Conservation (phyloP, 208 protist genomes). For the Vickermania ingenoplastis region DNA sequence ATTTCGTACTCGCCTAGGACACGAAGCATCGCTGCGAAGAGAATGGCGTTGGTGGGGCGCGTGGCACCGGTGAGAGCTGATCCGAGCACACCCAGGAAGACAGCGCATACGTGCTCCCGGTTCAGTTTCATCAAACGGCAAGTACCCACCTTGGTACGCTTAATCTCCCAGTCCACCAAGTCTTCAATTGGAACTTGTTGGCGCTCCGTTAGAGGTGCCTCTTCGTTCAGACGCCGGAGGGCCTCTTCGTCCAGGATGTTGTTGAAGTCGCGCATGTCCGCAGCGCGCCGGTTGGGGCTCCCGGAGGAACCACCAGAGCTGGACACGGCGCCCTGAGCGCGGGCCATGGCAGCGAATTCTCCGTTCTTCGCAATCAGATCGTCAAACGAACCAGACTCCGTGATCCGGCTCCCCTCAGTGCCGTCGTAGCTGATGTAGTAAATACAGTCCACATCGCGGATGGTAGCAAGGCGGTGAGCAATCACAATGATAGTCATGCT, state of each 20-base stretch:
- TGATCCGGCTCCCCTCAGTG: constrained; percentile 36
- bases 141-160: constrained; percentile 23
- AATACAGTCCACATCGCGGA: constrained; percentile 82
- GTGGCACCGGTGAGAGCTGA: constrained; percentile 29
- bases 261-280: constrained; percentile 7
- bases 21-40: constrained; percentile 35
- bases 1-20: constrained; percentile 24
- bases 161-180: constrained; percentile 47
- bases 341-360: constrained; percentile 57
- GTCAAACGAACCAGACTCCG: constrained; percentile 47
- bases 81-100: constrained; percentile 38
- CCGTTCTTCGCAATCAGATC: constrained; percentile 40
- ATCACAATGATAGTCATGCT: constrained; percentile 79
- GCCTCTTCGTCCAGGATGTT: constrained; percentile 31
- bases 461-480: constrained; percentile 85
- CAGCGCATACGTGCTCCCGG: constrained; percentile 19
- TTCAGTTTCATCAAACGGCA: constrained; percentile 35
- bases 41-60: constrained; percentile 27
- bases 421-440: constrained; percentile 64
- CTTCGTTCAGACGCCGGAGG: constrained; percentile 28
- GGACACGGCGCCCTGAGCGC: constrained; percentile 27
- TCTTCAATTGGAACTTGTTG: constrained; percentile 47
- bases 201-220: constrained; percentile 35
- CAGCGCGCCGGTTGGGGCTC: not conserved
- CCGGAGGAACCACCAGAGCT: not conserved